Base-by-base conservation (phyloP, 305 asterid species). In the Fraxinus xanthoxyloides region DNA sequence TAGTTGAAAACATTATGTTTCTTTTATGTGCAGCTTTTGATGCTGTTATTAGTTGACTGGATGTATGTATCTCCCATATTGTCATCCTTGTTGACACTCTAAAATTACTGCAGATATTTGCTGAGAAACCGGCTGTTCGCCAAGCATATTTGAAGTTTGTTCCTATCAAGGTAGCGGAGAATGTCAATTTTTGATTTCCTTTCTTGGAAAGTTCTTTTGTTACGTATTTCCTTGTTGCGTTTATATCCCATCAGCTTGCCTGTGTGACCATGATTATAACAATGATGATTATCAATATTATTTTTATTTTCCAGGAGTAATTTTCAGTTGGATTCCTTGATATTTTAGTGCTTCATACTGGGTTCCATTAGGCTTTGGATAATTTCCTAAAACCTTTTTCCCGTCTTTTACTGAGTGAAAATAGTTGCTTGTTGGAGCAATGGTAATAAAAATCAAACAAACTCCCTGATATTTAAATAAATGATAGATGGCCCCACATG, bases 111-210 rank as follows among this genome's bases (percentile, higher is more conserved):
- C 95, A 96, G 99, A 96, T 96, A 85, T 96, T 96, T 87, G 97
- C 99, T 26, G 99, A 96, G 89, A 96, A 94, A 89, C 99, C 99
- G 78, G 98, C 98, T 19, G 99, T 96, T 84, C 97, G 99, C 75
- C 93, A 93, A 89, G 98, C 99, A 82, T 96, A 92, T 91, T 77
- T 94, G 89, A 92, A 63, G 67, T 90, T 91, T 86, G 94, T 93
- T 76, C 98, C 98, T 5, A 85, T 76, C 83, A 94, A 92, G 97
- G 98, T 94, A 51, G 81, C 67, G 86, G 51, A 38, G 13, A 56
- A 75, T 77, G 63, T 72, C 54, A 69, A 75, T 48, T 23, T 77
- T 79, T 5, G 61, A 19, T 56, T 7, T 81, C 19, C 36, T 78
- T 74, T 75, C 54, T 40, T 32, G 59, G 79, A 72, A 35, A 51